A percentile compares a stretch with the other conserved stretches of the same genome.
Conservation (phyloP, 148 eudicot genomes). For the Tetragonia tetragonoides region DNA sequence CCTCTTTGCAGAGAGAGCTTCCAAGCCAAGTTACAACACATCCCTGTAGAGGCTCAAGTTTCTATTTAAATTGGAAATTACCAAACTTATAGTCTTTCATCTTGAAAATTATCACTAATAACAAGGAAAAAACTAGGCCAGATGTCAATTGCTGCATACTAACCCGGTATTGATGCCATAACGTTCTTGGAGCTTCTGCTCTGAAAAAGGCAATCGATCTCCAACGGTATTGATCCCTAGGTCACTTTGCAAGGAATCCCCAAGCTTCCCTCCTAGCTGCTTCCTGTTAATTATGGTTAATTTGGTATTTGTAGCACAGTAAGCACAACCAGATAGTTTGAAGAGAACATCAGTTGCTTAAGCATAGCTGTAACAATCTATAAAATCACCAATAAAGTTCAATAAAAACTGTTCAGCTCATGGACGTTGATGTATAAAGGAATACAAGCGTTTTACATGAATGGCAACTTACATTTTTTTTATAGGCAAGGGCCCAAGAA, state of each 20-base stretch:
- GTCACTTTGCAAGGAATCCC: slow-evolving; percentile 73
- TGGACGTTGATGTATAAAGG: background rate
- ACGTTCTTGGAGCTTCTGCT: slow-evolving; percentile 75
- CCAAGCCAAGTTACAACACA: background rate
- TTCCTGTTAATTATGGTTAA: slow-evolving; percentile 55
- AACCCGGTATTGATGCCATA: slow-evolving; percentile 91
- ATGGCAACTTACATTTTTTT: slow-evolving; percentile 74
- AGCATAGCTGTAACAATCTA: slow-evolving; percentile 2
- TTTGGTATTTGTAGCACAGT: slow-evolving; percentile 4
- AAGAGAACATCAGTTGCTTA: background rate
- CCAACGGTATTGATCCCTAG: slow-evolving; percentile 80
- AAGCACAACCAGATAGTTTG: background rate
- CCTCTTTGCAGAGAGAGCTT: no score
- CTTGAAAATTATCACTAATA: background rate
- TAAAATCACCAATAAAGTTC: background rate
- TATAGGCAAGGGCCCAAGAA: slow-evolving; percentile 78
- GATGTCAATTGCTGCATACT: slow-evolving; percentile 16
- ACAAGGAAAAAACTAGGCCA: background rate
- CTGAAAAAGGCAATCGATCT: slow-evolving; percentile 73
- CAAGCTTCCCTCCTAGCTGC: slow-evolving; percentile 97
- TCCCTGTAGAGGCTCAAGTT: background rate
- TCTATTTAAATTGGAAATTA: background rate
- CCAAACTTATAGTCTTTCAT: slow-evolving; percentile 2
- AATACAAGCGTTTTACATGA: background rate
- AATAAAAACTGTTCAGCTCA: background rate